Base-by-base conservation (phyloP, 352 stramenopile species). In the Pythium aphanidermatum region DNA sequence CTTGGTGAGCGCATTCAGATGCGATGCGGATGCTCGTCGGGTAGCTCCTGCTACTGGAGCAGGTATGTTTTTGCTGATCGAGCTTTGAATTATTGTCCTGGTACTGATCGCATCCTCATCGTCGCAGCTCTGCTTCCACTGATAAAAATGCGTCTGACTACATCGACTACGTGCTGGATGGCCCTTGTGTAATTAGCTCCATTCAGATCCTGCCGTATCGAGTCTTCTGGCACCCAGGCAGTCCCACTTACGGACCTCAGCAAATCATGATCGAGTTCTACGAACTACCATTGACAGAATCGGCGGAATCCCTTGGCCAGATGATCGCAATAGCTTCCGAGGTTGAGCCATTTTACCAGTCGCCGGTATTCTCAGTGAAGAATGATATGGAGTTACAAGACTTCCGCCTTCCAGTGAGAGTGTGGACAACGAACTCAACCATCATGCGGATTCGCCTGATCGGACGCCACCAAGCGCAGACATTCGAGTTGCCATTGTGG, bases 1-100 rank as follows among this genome's bases (percentile, higher is more conserved):
- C 55, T 86, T 16, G 74, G 68, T 12, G 70, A 85, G 35, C 68
- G 72, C 11, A 68, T 80, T n/a, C 76, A 86, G 51, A 51, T 70
- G 25, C 62, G 64, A 26, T 92, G 81, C 46, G 78, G 81, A 19
- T 92, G 81, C 53, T 87, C 76, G 4, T 69, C 62, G 4, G 75
- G 74, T 2, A 71, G 72, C 32, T 85, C 73, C 29, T 92, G 81
- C 65, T 92, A 90, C 55, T 92, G 81, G 81, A 92, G 81, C 70
- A 91, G 65, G 64, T 74, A 56, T 21, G 48, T 34, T n/a, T n/a
- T n/a, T n/a, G n/a, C n/a, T n/a, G n/a, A n/a, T n/a, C n/a, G n/a
- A n/a, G n/a, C n/a, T n/a, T n/a, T n/a, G n/a, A n/a, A n/a, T n/a
- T n/a, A n/a, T n/a, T n/a, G n/a, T n/a, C n/a, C n/a, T n/a, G n/a